Base-by-base conservation (phyloP, 169 alveolate genomes). In the Plasmodium inui region DNA sequence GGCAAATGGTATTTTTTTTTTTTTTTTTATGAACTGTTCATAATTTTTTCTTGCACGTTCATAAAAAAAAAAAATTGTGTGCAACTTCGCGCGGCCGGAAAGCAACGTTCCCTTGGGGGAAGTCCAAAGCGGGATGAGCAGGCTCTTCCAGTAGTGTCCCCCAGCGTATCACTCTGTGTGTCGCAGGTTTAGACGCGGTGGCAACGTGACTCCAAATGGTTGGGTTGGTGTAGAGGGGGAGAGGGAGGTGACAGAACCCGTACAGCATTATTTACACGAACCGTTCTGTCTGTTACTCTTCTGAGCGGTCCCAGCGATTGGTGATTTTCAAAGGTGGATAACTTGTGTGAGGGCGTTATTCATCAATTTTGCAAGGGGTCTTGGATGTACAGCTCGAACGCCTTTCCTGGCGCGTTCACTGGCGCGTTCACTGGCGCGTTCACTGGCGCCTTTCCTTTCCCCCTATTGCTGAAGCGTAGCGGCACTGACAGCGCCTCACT, bases 1-100 rank as follows among this genome's bases (percentile, higher is more conserved):
- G 80, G 34, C 3, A 71, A 9, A 12, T 30, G 46, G 19, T 70
- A 9, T 73, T 73, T 73, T 73, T 37, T n/a, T 34, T 74, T 74
- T 41, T 41, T 79, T 41, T 28, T 79, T 79, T 79, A 79, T 39
- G 84, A 79, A 79, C 70, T 19, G 84, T 79, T 79, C 84, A 79
- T 79, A 79, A 79, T 79, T 79, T 79, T 79, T 22, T 4, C 28
- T 67, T 67, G 76, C 30, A 10, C 37, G 37, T 67, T 26, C 10
- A 67, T 67, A 67, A 67, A 67, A 67, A 67, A 67, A 67, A 67
- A 67, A 34, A 79, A 79, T 19, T 79, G 84, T 79, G 84, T 28
- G 71, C 70, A 79, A 39, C 8, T 34, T 8, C 17, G 55, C 55
- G 10, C 3, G 84, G 3, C 39, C 17, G 26, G 17, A 79, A 37